Percentiles rank a stretch among this genome's conserved stretches.
These are phyloP conservation scores for Cyberlindnera euphorbiiphila DNA, from an alignment of 805 yeast genomes.

Conservation along the genomic window DNA sequence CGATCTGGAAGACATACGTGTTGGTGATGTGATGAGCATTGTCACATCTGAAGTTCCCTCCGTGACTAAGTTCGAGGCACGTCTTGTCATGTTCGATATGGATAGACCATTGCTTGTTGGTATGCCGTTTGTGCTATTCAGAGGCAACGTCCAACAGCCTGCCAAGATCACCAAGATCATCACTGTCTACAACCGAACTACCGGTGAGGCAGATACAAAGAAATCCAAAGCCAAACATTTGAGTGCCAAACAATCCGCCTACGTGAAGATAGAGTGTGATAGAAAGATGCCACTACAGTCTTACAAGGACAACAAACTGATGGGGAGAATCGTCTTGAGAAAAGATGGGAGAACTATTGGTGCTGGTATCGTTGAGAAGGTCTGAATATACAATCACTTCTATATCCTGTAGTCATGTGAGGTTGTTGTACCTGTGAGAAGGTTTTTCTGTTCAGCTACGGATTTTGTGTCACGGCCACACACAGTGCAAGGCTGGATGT, in stretches of 20 bases:
- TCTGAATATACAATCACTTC: not conserved
- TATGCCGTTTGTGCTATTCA: slow-evolving; percentile 87
- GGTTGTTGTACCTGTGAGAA: too few relatives aligned
- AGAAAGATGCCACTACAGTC: slow-evolving; percentile 92
- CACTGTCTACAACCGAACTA: slow-evolving; percentile 86
- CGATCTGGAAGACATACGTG: slow-evolving; percentile 83
- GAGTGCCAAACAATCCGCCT: slow-evolving; percentile 95
- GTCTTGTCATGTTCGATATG: slow-evolving; percentile 84
- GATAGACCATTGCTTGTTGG: slow-evolving; percentile 91
- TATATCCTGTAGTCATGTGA: too few relatives aligned
- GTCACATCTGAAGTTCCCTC: slow-evolving; percentile 85
- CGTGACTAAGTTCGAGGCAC: slow-evolving; percentile 74
- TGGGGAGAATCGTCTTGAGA: slow-evolving; percentile 98
- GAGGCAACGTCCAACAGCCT: slow-evolving; percentile 93
- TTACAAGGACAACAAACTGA: slow-evolving; percentile 91
- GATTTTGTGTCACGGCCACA: not conserved
- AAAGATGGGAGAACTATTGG: slow-evolving; percentile 99
- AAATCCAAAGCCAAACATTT: slow-evolving; percentile 91
- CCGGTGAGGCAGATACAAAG: slow-evolving; percentile 69
- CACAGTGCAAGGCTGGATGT: not conserved
- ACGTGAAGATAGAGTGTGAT: slow-evolving; percentile 81
- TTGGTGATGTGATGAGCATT: slow-evolving; percentile 93
- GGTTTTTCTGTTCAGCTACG: not conserved
- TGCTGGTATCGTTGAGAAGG: slow-evolving; percentile 92
- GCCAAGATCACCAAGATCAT: slow-evolving; percentile 78